phyloP scores from a whole-genome alignment of 805 yeast genomes.

The Metahyphopichia silvanorum region DNA sequence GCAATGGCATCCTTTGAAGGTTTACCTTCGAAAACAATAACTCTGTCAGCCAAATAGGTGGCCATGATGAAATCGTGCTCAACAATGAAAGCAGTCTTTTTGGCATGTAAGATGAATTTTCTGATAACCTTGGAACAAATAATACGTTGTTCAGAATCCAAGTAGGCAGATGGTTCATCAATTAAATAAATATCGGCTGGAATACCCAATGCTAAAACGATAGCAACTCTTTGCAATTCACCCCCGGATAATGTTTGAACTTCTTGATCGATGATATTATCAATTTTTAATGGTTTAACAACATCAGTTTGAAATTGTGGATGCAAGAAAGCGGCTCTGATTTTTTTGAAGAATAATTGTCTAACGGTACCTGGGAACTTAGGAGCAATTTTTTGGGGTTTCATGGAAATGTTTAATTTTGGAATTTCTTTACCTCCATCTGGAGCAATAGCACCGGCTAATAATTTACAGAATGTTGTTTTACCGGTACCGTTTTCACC shows the following conservation, averaged over 20 bases:
- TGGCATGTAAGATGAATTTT: slow-evolving; percentile 92
- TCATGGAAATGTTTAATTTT: slow-evolving; percentile 90
- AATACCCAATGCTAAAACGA: slow-evolving; percentile 88
- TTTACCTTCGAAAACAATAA: slow-evolving; percentile 94
- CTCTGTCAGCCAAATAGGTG: slow-evolving; percentile 97
- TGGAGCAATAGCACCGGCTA: slow-evolving; percentile 91
- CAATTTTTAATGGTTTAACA: slow-evolving; percentile 89
- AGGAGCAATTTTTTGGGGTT: slow-evolving; percentile 99
- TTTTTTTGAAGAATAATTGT: slow-evolving; percentile 94
- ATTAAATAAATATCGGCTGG: slow-evolving; percentile 95
- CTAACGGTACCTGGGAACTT: slow-evolving; percentile 98
- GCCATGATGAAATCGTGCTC: slow-evolving; percentile 99
- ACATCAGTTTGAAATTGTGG: slow-evolving; percentile 99
- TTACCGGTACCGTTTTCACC: slow-evolving; percentile 99
- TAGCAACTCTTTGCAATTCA: slow-evolving; percentile 99
- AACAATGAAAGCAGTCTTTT: slow-evolving; percentile 98
- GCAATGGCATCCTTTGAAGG: slow-evolving; percentile 88
- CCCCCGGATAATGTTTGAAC: slow-evolving; percentile 98
- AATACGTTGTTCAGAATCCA: slow-evolving; percentile 99
- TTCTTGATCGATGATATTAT: slow-evolving; percentile 94
- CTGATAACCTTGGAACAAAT: slow-evolving; percentile 97
- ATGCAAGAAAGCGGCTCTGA: slow-evolving; percentile 87
- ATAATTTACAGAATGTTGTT: slow-evolving; percentile 91
- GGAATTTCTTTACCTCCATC: slow-evolving; percentile 81
- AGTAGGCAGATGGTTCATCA: slow-evolving; percentile 98